phyloP scores from a whole-genome alignment of 2,329 filamentous ascomycete species.

The Aureobasidium sp. region DNA sequence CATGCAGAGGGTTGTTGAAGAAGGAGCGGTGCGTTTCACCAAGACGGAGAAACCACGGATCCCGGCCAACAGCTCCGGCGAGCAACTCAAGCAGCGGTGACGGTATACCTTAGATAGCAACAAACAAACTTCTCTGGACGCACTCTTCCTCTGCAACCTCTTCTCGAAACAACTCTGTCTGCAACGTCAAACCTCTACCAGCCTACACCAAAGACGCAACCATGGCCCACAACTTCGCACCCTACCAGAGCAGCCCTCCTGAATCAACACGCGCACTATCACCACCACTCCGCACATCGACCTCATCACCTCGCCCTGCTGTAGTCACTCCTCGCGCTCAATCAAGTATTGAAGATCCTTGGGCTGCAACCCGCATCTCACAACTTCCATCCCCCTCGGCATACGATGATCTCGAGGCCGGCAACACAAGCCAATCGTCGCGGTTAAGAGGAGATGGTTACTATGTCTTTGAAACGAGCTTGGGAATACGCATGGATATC shows the following conservation, averaged over 20 bases:
- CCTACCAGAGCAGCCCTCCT: constrained; percentile 88
- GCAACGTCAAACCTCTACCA: not conserved
- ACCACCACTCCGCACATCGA: constrained; percentile 49
- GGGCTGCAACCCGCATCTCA: constrained; percentile 35
- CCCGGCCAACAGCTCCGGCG: not conserved
- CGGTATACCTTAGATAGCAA: not conserved
- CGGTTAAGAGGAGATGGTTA: constrained; percentile 50
- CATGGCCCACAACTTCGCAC: constrained; percentile 56
- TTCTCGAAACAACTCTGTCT: not conserved
- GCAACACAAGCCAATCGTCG: constrained; percentile 21
- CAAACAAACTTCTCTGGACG: not conserved
- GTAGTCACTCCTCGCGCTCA: constrained; percentile 33
- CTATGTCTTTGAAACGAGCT: constrained; percentile 71
- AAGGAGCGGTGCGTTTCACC: constrained; percentile 10
- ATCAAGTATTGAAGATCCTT: constrained; percentile 32
- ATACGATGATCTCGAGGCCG: constrained; percentile 26
- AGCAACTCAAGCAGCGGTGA: constrained; percentile 7
- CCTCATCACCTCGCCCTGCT: constrained; percentile 48
- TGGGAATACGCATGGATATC: constrained; percentile 79
- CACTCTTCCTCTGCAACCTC: not conserved
- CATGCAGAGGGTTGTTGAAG: not conserved
- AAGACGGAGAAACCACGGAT: constrained; percentile 4
- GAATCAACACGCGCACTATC: constrained; percentile 77
- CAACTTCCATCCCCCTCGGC: constrained; percentile 32
- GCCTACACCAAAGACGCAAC: not conserved